These are phyloP conservation scores for Colletotrichum destructivum DNA, from an alignment of 2,329 filamentous ascomycete genomes.

Conservation along the genomic window DNA sequence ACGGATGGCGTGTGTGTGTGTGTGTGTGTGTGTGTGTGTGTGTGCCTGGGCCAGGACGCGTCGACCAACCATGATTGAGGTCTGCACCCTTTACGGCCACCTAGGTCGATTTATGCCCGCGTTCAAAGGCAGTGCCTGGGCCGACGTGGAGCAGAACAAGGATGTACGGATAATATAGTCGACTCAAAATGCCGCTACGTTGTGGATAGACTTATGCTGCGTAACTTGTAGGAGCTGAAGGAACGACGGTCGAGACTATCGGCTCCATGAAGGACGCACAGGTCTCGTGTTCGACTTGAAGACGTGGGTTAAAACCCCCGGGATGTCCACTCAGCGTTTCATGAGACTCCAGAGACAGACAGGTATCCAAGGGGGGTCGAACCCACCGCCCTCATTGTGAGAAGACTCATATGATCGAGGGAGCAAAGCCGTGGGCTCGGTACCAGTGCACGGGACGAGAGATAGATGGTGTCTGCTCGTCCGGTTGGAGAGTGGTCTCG, in stretches of 20 bases:
- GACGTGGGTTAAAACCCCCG: not conserved
- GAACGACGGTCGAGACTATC: no score
- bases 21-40: no score
- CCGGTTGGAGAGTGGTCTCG: not conserved
- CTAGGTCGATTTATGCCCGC: constrained; percentile 33
- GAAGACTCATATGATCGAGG: constrained; percentile 13
- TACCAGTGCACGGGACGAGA: not conserved
- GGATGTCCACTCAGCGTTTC: not conserved
- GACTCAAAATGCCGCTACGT: not conserved
- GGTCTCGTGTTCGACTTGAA: not conserved
- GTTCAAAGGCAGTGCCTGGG: constrained; percentile 5
- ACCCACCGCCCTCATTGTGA: not conserved
- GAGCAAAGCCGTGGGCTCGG: constrained; percentile 5
- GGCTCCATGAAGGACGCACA: not conserved
- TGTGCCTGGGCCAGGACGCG: not conserved
- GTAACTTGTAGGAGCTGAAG: not conserved
- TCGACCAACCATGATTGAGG: constrained; percentile 13
- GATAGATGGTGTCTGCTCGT: not conserved
- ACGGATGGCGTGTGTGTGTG: constrained; percentile 12
- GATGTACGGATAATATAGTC: no score
- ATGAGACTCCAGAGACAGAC: not conserved
- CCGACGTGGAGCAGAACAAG: not conserved
- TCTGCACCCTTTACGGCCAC: constrained; percentile 2
- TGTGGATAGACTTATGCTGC: not conserved
- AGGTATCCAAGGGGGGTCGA: constrained; percentile 10